A percentile compares a stretch with the other conserved stretches of the same genome.
phyloP scores from a whole-genome alignment of 257 asterid species.

The Fraxinus americana region DNA sequence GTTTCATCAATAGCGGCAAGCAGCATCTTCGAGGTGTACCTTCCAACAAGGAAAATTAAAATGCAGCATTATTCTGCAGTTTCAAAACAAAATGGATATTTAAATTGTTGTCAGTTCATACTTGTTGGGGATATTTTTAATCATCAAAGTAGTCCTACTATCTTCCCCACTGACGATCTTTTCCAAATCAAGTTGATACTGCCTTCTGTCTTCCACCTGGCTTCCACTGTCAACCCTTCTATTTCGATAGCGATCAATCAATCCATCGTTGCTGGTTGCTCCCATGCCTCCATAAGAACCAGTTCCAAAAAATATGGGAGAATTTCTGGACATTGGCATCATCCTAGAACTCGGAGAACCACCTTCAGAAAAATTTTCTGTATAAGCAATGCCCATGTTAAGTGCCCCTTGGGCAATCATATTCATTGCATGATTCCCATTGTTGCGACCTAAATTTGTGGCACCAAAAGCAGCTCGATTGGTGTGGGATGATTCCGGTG shows the following conservation, averaged over 20 bases:
- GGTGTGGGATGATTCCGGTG: slow-evolving; percentile 74
- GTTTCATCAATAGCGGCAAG: slow-evolving; percentile 89
- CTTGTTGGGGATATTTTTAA: slow-evolving; percentile 98
- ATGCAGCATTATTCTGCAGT: slow-evolving; percentile 12
- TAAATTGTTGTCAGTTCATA: slow-evolving; percentile 41
- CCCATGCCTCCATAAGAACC: slow-evolving; percentile 75
- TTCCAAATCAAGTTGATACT: slow-evolving; percentile 89
- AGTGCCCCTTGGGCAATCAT: slow-evolving; percentile 51
- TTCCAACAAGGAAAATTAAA: slow-evolving; percentile 27
- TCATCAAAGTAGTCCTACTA: slow-evolving; percentile 88
- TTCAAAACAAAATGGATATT: slow-evolving; percentile 8
- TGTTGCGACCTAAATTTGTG: slow-evolving; percentile 48
- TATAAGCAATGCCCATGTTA: slow-evolving; percentile 65
- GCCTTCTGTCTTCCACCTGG: slow-evolving; percentile 76
- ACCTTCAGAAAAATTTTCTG: slow-evolving; percentile 60
- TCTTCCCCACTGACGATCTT: slow-evolving; percentile 80
- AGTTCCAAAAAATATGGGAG: slow-evolving; percentile 61
- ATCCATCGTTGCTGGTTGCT: slow-evolving; percentile 49
- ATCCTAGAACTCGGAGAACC: slow-evolving; percentile 74
- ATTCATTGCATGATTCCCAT: slow-evolving; percentile 49
- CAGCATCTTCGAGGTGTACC: slow-evolving; percentile 98
- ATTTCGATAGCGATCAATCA: slow-evolving; percentile 69
- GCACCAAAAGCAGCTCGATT: slow-evolving; percentile 55
- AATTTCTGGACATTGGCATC: slow-evolving; percentile 66
- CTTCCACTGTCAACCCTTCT: slow-evolving; percentile 71